Conservation (phyloP, 129 eudicot genomes). For the Pseudognaphalium luteoalbum region DNA sequence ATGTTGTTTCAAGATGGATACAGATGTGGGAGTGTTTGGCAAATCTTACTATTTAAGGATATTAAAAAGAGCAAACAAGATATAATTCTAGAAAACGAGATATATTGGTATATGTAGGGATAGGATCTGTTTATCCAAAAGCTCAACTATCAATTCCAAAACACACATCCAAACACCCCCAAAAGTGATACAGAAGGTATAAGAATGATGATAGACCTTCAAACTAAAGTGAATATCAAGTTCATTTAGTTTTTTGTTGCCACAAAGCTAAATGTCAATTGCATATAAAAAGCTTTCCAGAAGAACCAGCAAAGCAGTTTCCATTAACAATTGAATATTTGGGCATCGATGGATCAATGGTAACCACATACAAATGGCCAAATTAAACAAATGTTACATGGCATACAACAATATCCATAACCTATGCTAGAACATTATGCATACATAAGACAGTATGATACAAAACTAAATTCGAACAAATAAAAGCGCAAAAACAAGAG, state of each 20-base stretch:
- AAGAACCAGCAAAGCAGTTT: conserved; percentile 6
- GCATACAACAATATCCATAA: conserved; percentile 36
- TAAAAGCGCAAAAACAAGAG: conserved; percentile 23
- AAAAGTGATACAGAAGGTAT: background rate
- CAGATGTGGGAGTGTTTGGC: background rate
- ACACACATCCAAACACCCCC: background rate
- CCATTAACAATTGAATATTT: conserved; percentile 21
- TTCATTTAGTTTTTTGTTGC: conserved; percentile 5
- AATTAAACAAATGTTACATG: conserved; percentile 39
- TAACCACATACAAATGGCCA: conserved; percentile 46
- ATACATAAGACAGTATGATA: conserved; percentile 43
- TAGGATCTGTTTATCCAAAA: background rate
- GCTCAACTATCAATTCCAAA: background rate
- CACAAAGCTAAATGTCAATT: conserved; percentile 16
- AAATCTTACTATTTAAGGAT: background rate
- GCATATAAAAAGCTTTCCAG: conserved; percentile 9
- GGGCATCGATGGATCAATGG: conserved; percentile 40
- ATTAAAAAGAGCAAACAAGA: background rate
- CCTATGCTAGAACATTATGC: conserved; percentile 37
- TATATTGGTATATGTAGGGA: background rate
- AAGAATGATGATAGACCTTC: background rate
- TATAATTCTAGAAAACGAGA: background rate
- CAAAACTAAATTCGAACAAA: conserved; percentile 35
- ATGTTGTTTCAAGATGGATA: background rate
- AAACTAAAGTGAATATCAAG: conserved; percentile 6